These are phyloP conservation scores for Rehmannia glutinosa DNA, from an alignment of 257 asterid species.

Conservation along the genomic window DNA sequence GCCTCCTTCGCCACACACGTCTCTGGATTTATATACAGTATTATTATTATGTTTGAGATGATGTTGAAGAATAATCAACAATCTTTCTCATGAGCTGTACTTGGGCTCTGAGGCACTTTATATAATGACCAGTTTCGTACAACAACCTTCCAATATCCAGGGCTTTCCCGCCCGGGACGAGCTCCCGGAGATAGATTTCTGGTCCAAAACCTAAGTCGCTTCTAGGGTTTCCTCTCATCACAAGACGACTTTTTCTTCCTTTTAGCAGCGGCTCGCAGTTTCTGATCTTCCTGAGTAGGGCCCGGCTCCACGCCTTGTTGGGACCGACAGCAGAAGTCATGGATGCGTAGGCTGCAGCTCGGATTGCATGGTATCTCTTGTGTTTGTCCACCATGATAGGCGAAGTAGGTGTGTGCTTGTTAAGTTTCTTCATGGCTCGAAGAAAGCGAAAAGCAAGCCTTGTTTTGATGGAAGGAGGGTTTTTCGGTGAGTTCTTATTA, in stretches of 20 bases:
- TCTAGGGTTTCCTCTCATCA: constrained; percentile 33
- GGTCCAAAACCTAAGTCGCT: constrained; percentile 7
- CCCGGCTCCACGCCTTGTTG: constrained; percentile 63
- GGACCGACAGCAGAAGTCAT: constrained; percentile 71
- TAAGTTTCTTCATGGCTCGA: constrained; percentile 42
- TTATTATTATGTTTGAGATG: no score
- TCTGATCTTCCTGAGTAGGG: constrained; percentile 41
- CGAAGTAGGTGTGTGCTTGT: not conserved
- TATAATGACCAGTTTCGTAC: constrained; percentile 65
- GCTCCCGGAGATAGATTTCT: constrained; percentile 35
- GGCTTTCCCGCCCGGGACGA: constrained; percentile 66
- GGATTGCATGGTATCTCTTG: constrained; percentile 33
- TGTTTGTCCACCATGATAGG: not conserved
- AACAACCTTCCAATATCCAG: constrained; percentile 53
- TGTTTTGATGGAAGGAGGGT: constrained; percentile 36
- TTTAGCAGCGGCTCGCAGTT: constrained; percentile 3
- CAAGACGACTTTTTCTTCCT: not conserved
- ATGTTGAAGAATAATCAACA: constrained; percentile 31
- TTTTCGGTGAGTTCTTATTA: constrained; percentile 2
- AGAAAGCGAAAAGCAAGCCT: constrained; percentile 52
- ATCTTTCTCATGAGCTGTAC: constrained; percentile 65
- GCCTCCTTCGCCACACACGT: no score
- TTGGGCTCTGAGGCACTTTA: constrained; percentile 75
- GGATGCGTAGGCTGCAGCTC: constrained; percentile 59
- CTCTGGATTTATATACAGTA: not conserved